Base-by-base conservation (phyloP, 495 filamentous ascomycete species). In the Aspergillus sclerotiicarbonarius region DNA sequence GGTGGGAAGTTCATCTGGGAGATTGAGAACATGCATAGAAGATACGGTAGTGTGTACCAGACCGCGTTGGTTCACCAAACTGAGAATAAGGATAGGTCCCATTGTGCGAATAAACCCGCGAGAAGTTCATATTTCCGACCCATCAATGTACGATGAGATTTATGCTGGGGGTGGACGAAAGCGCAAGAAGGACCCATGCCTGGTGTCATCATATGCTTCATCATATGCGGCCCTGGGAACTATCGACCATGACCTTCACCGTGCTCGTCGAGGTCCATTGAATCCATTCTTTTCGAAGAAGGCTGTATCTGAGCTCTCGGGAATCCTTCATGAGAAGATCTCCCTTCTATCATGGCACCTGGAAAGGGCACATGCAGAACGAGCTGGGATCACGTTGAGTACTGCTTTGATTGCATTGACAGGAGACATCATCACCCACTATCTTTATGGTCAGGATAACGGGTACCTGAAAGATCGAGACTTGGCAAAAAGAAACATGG, bases 51-150 rank as follows among this genome's bases (percentile, higher is more conserved):
- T 2, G 25, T 25, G 25, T 25, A 2, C 25, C 25, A 25, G 25
- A 25, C 25, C 25, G 5, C 25, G 5, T 3, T 25, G 25, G 25
- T 25, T 25, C 25, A 25, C 25, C 25, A 25, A 25, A 25, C 25
- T 25, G 25, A 25, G 25, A 25, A 39, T 13, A 1, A 80, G 4
- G 7, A 41, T n/a, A 41, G 81, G 81, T 0, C 81, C 82, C 2
- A 80, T 84, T 51, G 62, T 84, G 19, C 73, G 82, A 3, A 69
- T 85, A 46, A 76, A 65, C 30, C 82, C 83, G 0, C 30, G 69
- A n/a, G 81, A 85, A 59, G 51, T 85, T 3, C 76, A 79, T 39
- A 67, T 74, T 51, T 67, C 71, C 13, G 73, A 76, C 25, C 57
- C 69, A 0, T 45, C 57, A 7, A 74, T 67, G 31, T 75, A 72